These are phyloP conservation scores for Paramarasmius palmivorus DNA, from an alignment of 1,284 basidiomycete species.

Conservation along the genomic window DNA sequence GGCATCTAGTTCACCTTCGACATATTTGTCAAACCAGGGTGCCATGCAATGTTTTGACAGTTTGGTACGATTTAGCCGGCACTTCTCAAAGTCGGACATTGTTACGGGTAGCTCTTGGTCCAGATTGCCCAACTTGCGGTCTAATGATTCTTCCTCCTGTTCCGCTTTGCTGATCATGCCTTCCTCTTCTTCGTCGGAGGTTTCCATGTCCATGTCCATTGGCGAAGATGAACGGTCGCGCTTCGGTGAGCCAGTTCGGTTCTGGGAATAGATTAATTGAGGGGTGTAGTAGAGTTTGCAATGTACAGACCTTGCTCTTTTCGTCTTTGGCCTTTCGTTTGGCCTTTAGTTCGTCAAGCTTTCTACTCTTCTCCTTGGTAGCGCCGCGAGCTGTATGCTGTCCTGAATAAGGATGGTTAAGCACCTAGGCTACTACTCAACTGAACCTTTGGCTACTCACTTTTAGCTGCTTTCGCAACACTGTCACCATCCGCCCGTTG, in stretches of 20 bases:
- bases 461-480: constrained; percentile 74
- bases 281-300: constrained; percentile 2
- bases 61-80: constrained; percentile 61
- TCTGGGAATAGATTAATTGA: constrained; percentile 28
- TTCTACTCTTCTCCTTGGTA: constrained; percentile 80
- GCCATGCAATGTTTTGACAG: constrained; percentile 66
- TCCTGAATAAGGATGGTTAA: constrained; percentile 40
- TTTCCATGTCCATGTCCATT: constrained; percentile 81
- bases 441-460: constrained; percentile 50
- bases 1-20: constrained; percentile 57
- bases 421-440: constrained; percentile 1
- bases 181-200: constrained; percentile 66
- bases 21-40: constrained; percentile 78
- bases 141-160: constrained; percentile 67
- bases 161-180: constrained; percentile 71
- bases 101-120: constrained; percentile 44
- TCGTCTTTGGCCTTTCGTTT: constrained; percentile 81
- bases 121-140: constrained; percentile 47
- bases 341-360: constrained; percentile 82
- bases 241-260: constrained; percentile 54
- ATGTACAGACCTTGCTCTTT: constrained; percentile 62
- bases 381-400: constrained; percentile 77
- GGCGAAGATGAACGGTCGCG: constrained; percentile 70
- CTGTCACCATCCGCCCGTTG: constrained; percentile 57
- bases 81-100: constrained; percentile 56